Evolutionary conservation across 768 basidiomycete genomes (phyloP).

Genomic region (Trametes gibbosa): DNA sequence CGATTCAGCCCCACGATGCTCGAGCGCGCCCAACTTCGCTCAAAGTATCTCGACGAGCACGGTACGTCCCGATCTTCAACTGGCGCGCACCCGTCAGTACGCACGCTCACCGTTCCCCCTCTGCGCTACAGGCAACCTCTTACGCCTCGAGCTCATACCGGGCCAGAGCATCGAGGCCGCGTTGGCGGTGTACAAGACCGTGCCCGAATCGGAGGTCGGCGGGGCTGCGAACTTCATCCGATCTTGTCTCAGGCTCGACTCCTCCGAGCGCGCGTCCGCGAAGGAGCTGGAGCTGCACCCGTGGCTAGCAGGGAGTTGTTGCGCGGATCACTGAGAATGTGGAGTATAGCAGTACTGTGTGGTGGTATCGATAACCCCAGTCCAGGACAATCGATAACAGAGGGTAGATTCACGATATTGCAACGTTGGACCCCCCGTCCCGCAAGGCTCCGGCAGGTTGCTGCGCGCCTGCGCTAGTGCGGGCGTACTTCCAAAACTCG

Average conservation of each 20-base stretch:
- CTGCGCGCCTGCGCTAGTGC: too few species aligned
- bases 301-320: background rate
- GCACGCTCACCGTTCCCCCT: background rate
- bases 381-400: too few species aligned
- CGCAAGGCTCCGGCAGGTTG: too few species aligned
- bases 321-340: background rate
- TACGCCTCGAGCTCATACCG: constrained; percentile 2
- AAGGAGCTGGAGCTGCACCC: background rate
- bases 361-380: too few species aligned
- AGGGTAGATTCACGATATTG: too few species aligned
- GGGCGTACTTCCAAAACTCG: too few species aligned
- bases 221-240: constrained; percentile 5
- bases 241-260: constrained; percentile 3
- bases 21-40: constrained; percentile 8
- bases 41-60: constrained; percentile 2
- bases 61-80: background rate
- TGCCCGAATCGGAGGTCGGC: constrained; percentile 1
- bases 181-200: constrained; percentile 3
- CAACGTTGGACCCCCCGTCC: too few species aligned
- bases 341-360: too few species aligned
- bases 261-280: background rate
- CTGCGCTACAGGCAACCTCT: background rate
- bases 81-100: background rate
- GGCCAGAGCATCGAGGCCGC: constrained; percentile 7
- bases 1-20: constrained; percentile 22